A percentile compares a stretch with the other conserved stretches of the same genome.
phyloP scores from a whole-genome alignment of 495 filamentous ascomycete species.

The Barbatosphaeria neglecta region DNA sequence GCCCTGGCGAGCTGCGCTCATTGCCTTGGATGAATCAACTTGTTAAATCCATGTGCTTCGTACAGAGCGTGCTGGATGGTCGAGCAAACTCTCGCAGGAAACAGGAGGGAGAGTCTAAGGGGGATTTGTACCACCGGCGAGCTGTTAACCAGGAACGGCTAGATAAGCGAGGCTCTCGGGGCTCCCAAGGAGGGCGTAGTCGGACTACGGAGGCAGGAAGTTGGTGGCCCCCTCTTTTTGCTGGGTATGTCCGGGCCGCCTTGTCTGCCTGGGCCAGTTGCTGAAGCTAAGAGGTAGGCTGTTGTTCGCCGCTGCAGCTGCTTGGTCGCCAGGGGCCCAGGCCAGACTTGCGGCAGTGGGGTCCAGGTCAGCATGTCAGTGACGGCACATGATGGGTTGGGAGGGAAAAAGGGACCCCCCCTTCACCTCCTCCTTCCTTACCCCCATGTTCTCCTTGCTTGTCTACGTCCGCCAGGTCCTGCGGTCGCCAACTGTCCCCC shows the following conservation, averaged over 20 bases:
- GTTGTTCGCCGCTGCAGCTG: no score
- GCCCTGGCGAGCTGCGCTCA: no score
- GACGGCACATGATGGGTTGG: neutral
- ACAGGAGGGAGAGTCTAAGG: neutral
- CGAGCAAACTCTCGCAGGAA: no score
- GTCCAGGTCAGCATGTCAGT: neutral
- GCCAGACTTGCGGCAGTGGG: neutral
- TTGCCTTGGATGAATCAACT: no score
- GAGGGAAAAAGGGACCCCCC: no score
- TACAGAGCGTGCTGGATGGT: no score
- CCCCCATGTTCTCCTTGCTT: neutral
- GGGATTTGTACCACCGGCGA: neutral
- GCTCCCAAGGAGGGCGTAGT: neutral
- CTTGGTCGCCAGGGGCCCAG: no score
- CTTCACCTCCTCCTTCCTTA: no score
- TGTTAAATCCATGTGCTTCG: no score
- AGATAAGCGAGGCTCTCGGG: neutral
- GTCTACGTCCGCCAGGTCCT: neutral
- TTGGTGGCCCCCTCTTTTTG: neutral
- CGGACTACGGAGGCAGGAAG: neutral
- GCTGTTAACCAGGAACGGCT: conserved; percentile 1
- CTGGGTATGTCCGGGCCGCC: no score
- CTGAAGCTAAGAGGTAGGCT: no score
- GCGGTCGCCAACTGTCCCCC: neutral
- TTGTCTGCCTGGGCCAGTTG: no score